Evolutionary conservation across 108 stramenopile species (phyloP), one percentile per base, ranked within the genome.

Genomic region (Mediolabrus comicus): DNA sequence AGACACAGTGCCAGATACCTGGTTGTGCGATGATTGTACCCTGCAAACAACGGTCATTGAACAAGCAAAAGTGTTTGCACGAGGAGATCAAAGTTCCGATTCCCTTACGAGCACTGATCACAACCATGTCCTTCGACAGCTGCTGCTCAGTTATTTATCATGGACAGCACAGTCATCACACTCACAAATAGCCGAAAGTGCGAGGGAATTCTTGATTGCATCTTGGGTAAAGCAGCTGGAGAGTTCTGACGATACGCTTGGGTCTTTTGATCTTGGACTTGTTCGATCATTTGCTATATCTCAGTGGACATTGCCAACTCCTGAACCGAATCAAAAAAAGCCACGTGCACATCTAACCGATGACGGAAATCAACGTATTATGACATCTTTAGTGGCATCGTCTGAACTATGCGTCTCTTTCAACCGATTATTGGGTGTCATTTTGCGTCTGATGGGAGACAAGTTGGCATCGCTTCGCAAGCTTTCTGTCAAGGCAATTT

Each of bases 1-100:
- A 39, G 92, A 92, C 19, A 78, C 72, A 27, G 59, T 86, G 28
- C 89, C 87, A 11, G 81, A 87, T 14, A 59, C 67, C 32, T 96
- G 92, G 92, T 30, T 82, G 43, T 96, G 95, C 60, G 92, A 96
- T 58, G 87, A 83, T n/a, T 93, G 92, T 61, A 87, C 75, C 6
- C 78, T 93, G 71, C 79, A 77, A 39, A 69, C 53, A 30, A 77
- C 87, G 26, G 83, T 85, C 14, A 25, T 69, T 43, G 81, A 79
- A 5, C 71, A 84, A 36, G 77, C 80, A 17, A 75, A 72, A 56
- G 60, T 70, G 1, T 84, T 82, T 52, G 65, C 77, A 8, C 67
- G 65, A 39, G 67, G 58, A 16, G 59, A 32, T 9, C 58, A 54
- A 22, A 36, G 34, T 0, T 58, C 67, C 2, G 34, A 39, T 3